Conservation (phyloP, 192 early-diverging fungal species). For the Coemansia sp. region DNA sequence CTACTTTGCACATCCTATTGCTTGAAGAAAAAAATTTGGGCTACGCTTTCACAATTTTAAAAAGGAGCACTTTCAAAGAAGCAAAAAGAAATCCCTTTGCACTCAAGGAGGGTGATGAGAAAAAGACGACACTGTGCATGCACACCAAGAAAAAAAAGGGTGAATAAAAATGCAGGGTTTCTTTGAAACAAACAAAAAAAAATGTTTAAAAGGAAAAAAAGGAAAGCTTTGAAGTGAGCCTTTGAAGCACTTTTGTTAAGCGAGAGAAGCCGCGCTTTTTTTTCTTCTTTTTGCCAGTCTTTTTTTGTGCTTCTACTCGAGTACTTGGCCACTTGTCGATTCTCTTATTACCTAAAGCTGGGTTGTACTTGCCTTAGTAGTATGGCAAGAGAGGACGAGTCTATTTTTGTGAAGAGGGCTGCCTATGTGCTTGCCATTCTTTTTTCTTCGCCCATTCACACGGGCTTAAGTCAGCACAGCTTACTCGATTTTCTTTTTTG, state of each 20-base stretch:
- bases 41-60: conserved; percentile 9
- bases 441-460: background rate
- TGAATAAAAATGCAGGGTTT: background rate
- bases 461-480: no score
- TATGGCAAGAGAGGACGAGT: no score
- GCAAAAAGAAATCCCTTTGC: background rate
- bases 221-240: background rate
- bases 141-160: no score
- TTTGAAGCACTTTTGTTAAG: background rate
- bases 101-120: background rate
- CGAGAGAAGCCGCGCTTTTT: background rate
- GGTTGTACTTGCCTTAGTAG: no score
- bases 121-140: background rate
- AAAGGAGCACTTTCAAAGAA: conserved; percentile 3
- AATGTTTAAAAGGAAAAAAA: background rate
- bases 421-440: background rate
- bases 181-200: background rate
- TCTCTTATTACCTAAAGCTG: no score
- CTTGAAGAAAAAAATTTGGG: background rate
- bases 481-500: no score
- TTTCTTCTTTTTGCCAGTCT: no score
- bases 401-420: no score
- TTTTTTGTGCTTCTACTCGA: background rate
- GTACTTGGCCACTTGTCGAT: background rate
- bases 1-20: background rate